Base-by-base conservation (phyloP, 805 yeast genomes). In the Barnettozyma wickerhamii region DNA sequence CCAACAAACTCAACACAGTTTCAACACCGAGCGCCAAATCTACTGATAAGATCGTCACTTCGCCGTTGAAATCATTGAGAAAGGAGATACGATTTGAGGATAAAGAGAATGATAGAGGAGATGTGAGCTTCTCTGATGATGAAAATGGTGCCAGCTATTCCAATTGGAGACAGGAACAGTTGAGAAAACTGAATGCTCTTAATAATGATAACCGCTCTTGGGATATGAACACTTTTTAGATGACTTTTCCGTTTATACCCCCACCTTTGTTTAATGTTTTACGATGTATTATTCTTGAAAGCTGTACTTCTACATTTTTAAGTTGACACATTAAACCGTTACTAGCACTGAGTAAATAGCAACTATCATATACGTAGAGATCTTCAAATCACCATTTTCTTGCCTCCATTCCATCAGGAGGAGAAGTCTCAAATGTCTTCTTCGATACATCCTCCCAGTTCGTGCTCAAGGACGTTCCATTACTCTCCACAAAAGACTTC, bases 401-500 rank as follows among this genome's bases (percentile, higher is more conserved):
- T 3, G 49, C 52, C 30, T 49, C 56, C 45, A 53, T 21, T 2
- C 56, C 58, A 33, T 49, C 55, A 7, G 58, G 58, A 18, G 58
- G 57, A 33, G 47, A 17, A 10, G 50, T 48, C 15, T 56, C 57
- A 33, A 83, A 84, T 17, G 60, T 69, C 44, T 77, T 78, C 41
- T 74, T 69, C 29, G 76, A 69, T 2, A 95, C 98, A 45, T 88
- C 95, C 10, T 66, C 74, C 99, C 99, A 93, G 57, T 87, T 85
- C 4, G 99, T 93, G 34, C 95, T 86, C 43, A 93, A 68, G 2
- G 95, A 78, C 0, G 99, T 93, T 17, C 99, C 99, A 52, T 85
- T 84, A 51, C 95, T 85, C 63, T 93, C 96, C n/a, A 78, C 71
- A 54, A 76, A 93, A 39, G 96, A 86, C 65, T 93, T 93, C 95